A percentile compares a stretch with the other conserved stretches of the same genome.
Conservation (phyloP, 1,139 yeast species). For the Magnusiomyces ingens region DNA sequence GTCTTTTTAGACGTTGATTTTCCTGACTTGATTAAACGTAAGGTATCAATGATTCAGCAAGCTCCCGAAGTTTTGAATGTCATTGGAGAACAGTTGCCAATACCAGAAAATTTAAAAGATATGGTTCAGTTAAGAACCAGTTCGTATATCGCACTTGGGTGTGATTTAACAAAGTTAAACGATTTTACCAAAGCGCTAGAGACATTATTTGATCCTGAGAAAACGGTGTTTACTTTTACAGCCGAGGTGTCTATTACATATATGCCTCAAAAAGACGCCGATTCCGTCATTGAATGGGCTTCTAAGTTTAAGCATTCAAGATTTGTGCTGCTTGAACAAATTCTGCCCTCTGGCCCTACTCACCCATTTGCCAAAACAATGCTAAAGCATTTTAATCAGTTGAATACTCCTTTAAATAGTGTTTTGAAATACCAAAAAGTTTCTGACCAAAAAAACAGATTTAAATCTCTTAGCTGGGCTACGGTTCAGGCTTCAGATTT, state of each 20-base stretch:
- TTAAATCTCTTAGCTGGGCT: conserved; percentile 42
- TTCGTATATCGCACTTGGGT: conserved; percentile 57
- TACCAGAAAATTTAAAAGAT: conserved; percentile 11
- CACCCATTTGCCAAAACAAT: conserved; percentile 71
- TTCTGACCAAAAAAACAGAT: conserved; percentile 46
- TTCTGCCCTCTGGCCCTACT: conserved; percentile 53
- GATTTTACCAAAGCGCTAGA: conserved; percentile 39
- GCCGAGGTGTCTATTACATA: conserved; percentile 83
- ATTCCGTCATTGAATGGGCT: conserved; percentile 50
- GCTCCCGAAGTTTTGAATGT: conserved; percentile 44
- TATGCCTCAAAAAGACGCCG: conserved; percentile 66
- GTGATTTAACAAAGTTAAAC: conserved; percentile 53
- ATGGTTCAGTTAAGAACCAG: conserved; percentile 38
- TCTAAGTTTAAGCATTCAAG: conserved; percentile 48
- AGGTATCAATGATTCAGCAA: conserved; percentile 45
- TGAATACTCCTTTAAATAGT: conserved; percentile 65
- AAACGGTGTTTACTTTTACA: conserved; percentile 50
- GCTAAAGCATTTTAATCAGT: conserved; percentile 62
- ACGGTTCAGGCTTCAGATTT: conserved; percentile 50
- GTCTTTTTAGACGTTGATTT: conserved; percentile 68
- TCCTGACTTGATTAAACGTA: conserved; percentile 55
- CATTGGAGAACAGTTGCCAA: conserved; percentile 35
- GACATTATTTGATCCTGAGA: conserved; percentile 27
- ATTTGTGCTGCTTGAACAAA: conserved; percentile 63
- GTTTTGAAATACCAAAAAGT: conserved; percentile 53